These are phyloP conservation scores for Silene vulgaris DNA, from an alignment of 179 eudicot genomes.

Conservation along the genomic window DNA sequence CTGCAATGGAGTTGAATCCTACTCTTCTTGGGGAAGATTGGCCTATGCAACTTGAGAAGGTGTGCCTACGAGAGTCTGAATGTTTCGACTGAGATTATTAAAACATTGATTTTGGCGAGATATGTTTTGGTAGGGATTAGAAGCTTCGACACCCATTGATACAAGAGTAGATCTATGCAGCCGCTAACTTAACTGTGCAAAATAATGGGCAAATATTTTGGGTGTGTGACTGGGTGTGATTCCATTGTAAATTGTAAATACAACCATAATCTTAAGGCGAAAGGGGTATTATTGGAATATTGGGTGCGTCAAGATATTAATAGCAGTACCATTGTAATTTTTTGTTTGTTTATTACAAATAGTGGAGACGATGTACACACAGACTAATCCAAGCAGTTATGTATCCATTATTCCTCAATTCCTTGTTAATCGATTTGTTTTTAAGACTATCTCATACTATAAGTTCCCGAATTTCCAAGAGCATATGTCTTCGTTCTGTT, in stretches of 20 bases:
- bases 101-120: slow-evolving; percentile 16
- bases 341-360: not conserved
- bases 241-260: slow-evolving; percentile 12
- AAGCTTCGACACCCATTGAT: slow-evolving; percentile 21
- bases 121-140: slow-evolving; percentile 23
- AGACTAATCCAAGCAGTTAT: not conserved
- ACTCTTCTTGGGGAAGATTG: slow-evolving; percentile 52
- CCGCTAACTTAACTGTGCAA: slow-evolving; percentile 14
- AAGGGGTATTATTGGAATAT: not conserved
- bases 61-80: slow-evolving; percentile 37
- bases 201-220: not conserved
- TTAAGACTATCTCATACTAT: not conserved
- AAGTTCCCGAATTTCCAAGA: not conserved
- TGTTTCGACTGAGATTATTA: slow-evolving; percentile 19
- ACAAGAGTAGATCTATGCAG: slow-evolving; percentile 18
- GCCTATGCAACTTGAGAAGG: slow-evolving; percentile 59
- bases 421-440: not conserved
- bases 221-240: not conserved
- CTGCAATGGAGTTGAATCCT: slow-evolving; percentile 62
- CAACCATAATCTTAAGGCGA: not conserved
- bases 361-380: not conserved
- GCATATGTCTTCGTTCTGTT: not conserved
- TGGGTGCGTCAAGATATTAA: not conserved
- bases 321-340: not conserved
- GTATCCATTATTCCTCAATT: not conserved